Base-by-base conservation (phyloP, 305 asterid genomes). In the Andrographis paniculata region DNA sequence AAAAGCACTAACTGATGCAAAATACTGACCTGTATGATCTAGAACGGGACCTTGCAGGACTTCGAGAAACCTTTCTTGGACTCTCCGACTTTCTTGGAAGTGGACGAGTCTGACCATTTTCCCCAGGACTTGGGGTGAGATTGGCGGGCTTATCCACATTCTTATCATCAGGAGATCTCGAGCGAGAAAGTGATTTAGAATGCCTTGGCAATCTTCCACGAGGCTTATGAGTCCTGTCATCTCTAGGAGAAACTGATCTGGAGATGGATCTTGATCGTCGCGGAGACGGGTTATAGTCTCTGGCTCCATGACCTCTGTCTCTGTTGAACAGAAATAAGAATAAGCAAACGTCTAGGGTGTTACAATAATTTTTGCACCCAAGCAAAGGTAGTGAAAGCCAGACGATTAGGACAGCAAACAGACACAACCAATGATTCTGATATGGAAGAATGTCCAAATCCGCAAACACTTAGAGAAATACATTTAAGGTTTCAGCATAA, bases 211-310 rank as follows among this genome's bases (percentile, higher is more conserved):
- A 64, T 67, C 55, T 78, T 42, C 65, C 66, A 45, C 12, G 63
- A 40, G 74, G 46, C 59, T 53, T 69, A 38, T 66, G 35, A 31
- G 55, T 57, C 61, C 68, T 74, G 18, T 66, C 84, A 48, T 66
- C 58, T 62, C 72, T 62, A 1, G 95, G 89, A 57, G 86, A 78
- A 73, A 64, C 65, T 45, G 92, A 84, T 42, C 63, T 66, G 42
- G 84, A 72, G 40, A 58, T 30, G 24, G 85, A 75, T 53, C 82
- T 62, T 52, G 78, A 63, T 52, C 78, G 46, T 28, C 54, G 61
- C 11, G 84, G 79, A 44, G 86, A 73, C 52, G 59, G 56, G 56
- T 48, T 18, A 50, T 57, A 66, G 42, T 62, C 77, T 58, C 72
- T 64, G 30, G 65, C 70, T 56, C 65, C 66, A 61, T 18, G 77